Evolutionary conservation across 352 stramenopile species (phyloP), one percentile per base, ranked within the genome.

Genomic region (Globisporangium nunn): DNA sequence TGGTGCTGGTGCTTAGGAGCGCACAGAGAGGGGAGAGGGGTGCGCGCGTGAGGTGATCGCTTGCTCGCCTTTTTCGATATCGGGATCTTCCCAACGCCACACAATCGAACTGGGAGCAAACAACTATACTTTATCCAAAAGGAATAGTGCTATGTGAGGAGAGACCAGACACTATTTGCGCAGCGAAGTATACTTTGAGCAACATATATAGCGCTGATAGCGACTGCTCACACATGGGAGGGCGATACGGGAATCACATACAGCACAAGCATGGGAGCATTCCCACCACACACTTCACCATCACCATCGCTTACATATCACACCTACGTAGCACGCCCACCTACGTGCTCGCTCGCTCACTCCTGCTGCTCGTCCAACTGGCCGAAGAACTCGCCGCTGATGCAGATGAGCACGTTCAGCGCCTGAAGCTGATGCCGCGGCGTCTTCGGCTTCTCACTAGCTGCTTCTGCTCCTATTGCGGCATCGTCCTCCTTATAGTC

Each of bases 321-420:
- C 14, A n/a, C 2, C 15, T 43, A 53, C 31, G 10, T 12, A 40
- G 8, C 30, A 28, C 14, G 44, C 39, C 23, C 7, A 35, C 48
- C 30, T 30, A 15, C 45, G 6, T 30, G 30, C 23, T 7, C 31
- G 6, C n/a, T 7, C 8, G 10, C 23, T 53, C 37, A 55, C 18
- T 63, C 47, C 17, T 56, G 31, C 17, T 56, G 31, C 41, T 78
- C 70, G 30, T 91, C 70, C 49, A 91, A 58, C 58, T 95, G 85
- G 0, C 75, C 78, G 52, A 93, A 95, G 56, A 88, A 95, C 37
- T 88, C 75, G 18, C 85, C 84, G 2, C 78, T 54, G 58, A 93
- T 74, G 35, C 70, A 74, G 48, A 95, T 87, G 39, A 95, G 59
- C 30, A 91, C 74, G 58, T 92, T 92, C 10, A 93, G 59, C 17